phyloP scores from a whole-genome alignment of 805 yeast genomes.

The Candida chauliodis region DNA sequence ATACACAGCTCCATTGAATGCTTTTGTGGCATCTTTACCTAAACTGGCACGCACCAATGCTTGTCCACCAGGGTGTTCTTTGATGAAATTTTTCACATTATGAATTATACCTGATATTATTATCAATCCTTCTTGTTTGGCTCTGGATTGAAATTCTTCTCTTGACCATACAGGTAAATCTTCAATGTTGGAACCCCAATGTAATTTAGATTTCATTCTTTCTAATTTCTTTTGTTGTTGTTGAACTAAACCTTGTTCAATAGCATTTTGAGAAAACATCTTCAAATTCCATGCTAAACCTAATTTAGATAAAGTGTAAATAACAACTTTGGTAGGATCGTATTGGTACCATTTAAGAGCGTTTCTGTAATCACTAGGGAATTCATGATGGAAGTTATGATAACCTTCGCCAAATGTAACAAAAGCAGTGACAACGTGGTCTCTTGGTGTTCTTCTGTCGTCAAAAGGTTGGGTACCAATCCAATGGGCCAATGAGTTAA shows the following conservation, averaged over 20 bases:
- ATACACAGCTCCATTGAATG: slow-evolving; percentile 84
- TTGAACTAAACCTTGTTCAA: slow-evolving; percentile 77
- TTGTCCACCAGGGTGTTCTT: slow-evolving; percentile 84
- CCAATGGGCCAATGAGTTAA: slow-evolving; percentile 84
- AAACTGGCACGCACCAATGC: slow-evolving; percentile 65
- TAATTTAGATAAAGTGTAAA: slow-evolving; percentile 55
- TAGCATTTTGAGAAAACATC: slow-evolving; percentile 74
- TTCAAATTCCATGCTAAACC: slow-evolving; percentile 74
- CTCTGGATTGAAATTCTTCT: slow-evolving; percentile 50
- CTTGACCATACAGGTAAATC: slow-evolving; percentile 75
- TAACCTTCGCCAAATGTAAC: slow-evolving; percentile 89
- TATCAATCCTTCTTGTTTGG: slow-evolving; percentile 56
- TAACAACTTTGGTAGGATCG: slow-evolving; percentile 73
- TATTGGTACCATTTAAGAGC: slow-evolving; percentile 86
- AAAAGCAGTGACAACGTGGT: slow-evolving; percentile 73
- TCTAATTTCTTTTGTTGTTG: slow-evolving; percentile 80
- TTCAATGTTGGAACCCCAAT: slow-evolving; percentile 73
- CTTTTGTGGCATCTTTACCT: slow-evolving; percentile 81
- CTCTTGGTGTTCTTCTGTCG: slow-evolving; percentile 84
- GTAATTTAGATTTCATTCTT: slow-evolving; percentile 53
- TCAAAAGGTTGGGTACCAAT: slow-evolving; percentile 83
- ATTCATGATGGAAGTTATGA: slow-evolving; percentile 88
- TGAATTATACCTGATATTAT: slow-evolving; percentile 78
- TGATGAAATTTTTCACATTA: slow-evolving; percentile 63
- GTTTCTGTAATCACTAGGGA: slow-evolving; percentile 85